Conservation (phyloP, 208 protist genomes). For the Vickermania spadyakhi region DNA sequence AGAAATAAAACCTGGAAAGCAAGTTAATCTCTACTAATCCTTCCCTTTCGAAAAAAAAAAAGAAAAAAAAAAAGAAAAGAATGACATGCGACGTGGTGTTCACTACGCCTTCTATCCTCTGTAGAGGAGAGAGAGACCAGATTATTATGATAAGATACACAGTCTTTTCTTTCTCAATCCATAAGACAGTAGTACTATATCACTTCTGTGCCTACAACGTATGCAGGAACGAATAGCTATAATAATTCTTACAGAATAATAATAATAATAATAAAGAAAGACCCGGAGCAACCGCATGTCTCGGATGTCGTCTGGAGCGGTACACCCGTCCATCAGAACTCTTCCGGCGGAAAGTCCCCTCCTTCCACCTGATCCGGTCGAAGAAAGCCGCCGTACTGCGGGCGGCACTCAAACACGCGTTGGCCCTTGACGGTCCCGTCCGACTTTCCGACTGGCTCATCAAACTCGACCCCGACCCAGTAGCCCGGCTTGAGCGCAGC, state of each 20-base stretch:
- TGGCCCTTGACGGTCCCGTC: slow-evolving; percentile 89
- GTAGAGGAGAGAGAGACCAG: too few species aligned
- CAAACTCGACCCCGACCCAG: slow-evolving; percentile 91
- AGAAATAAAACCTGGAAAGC: not conserved
- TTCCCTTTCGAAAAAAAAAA: not conserved
- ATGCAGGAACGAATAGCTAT: too few species aligned
- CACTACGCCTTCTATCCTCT: too few species aligned
- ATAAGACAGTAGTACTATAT: too few species aligned
- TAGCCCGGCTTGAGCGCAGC: slow-evolving; percentile 76
- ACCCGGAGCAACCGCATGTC: too few species aligned
- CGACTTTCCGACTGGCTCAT: slow-evolving; percentile 93
- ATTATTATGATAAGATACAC: too few species aligned
- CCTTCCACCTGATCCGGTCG: slow-evolving; percentile 83
- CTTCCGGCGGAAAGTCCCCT: slow-evolving; percentile 85
- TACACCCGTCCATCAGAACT: slow-evolving; percentile 46
- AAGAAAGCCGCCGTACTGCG: slow-evolving; percentile 78
- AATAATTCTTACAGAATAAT: slow-evolving; percentile 1
- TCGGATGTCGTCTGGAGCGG: too few species aligned
- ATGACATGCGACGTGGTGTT: too few species aligned
- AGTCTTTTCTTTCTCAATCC: too few species aligned
- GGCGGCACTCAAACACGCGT: slow-evolving; percentile 79
- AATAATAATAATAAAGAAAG: slow-evolving; percentile 13
- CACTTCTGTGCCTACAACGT: too few species aligned
- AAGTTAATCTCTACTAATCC: not conserved
- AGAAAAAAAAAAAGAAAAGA: slow-evolving; percentile 8